phyloP scores from a whole-genome alignment of 2,329 filamentous ascomycete genomes.

The Dothiorella sarmentorum region DNA sequence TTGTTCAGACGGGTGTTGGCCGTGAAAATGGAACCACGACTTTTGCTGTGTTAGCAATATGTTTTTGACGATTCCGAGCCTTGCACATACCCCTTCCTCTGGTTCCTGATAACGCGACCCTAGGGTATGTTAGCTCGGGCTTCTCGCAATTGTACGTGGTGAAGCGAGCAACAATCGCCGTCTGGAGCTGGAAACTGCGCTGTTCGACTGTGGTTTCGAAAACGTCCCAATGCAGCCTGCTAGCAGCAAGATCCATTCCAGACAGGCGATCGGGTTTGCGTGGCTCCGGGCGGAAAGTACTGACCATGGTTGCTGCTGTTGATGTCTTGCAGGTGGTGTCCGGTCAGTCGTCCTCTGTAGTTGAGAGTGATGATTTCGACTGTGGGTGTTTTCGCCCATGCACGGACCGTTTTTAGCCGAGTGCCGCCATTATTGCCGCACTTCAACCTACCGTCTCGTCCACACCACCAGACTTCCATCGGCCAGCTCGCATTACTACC shows the following conservation, averaged over 20 bases:
- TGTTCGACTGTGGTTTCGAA: not conserved
- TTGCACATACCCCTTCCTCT: conserved; percentile 49
- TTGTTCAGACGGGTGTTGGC: conserved; percentile 73
- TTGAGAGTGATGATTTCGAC: conserved; percentile 18
- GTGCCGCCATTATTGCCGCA: no score
- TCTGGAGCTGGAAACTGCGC: not conserved
- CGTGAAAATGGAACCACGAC: conserved; percentile 75
- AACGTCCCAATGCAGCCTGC: not conserved
- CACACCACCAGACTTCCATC: conserved; percentile 1
- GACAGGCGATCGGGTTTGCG: not conserved
- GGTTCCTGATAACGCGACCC: conserved; percentile 74
- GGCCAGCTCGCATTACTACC: not conserved
- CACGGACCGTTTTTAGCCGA: not conserved
- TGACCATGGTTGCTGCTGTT: conserved; percentile 20
- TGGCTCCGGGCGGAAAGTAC: conserved; percentile 2
- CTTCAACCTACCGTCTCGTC: conserved; percentile 7
- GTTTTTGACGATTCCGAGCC: not conserved
- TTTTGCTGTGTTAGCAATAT: conserved; percentile 44
- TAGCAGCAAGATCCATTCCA: not conserved
- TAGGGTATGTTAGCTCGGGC: conserved; percentile 8
- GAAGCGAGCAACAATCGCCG: not conserved
- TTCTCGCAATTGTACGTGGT: not conserved
- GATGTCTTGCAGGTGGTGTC: conserved; percentile 18
- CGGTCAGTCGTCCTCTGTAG: conserved; percentile 17
- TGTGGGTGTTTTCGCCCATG: conserved; percentile 10